These are phyloP conservation scores for Talaromyces sp. DNA, from an alignment of 2,329 filamentous ascomycete genomes.

Conservation along the genomic window DNA sequence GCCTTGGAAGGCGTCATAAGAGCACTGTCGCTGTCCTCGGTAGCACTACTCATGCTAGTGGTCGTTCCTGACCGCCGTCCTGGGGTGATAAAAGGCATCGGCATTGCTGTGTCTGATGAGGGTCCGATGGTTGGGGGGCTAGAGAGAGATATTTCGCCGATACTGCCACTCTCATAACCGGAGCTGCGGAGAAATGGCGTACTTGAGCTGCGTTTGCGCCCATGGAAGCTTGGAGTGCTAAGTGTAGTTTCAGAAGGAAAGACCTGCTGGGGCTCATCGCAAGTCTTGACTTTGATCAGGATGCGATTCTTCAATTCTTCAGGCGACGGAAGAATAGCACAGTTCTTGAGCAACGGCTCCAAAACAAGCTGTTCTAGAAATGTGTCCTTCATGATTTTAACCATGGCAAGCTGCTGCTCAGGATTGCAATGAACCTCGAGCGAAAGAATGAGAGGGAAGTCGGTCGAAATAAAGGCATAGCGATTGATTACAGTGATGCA, in stretches of 20 bases:
- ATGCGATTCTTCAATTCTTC: conserved; percentile 79
- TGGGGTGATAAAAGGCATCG: conserved; percentile 27
- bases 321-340: conserved; percentile 71
- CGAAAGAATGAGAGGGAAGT: conserved; percentile 87
- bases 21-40: conserved; percentile 72
- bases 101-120: conserved; percentile 39
- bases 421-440: conserved; percentile 90
- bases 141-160: conserved; percentile 48
- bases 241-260: not conserved
- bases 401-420: conserved; percentile 81
- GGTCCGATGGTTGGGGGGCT: conserved; percentile 51
- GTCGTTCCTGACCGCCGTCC: conserved; percentile 48
- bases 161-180: conserved; percentile 53
- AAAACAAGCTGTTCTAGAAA: conserved; percentile 78
- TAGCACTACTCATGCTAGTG: conserved; percentile 54
- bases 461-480: conserved; percentile 85
- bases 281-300: conserved; percentile 90
- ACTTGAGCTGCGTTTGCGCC: conserved; percentile 66
- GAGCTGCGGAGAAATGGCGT: conserved; percentile 67
- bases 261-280: conserved; percentile 52
- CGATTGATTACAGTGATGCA: conserved; percentile 91
- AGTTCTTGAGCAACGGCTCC: conserved; percentile 66
- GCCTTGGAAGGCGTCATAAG: conserved; percentile 49
- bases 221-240: conserved; percentile 25
- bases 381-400: conserved; percentile 77